Evolutionary conservation across 2,329 filamentous ascomycete genomes (phyloP), one percentile per base, ranked within the genome.

Genomic region (Nigrospora oryzae): DNA sequence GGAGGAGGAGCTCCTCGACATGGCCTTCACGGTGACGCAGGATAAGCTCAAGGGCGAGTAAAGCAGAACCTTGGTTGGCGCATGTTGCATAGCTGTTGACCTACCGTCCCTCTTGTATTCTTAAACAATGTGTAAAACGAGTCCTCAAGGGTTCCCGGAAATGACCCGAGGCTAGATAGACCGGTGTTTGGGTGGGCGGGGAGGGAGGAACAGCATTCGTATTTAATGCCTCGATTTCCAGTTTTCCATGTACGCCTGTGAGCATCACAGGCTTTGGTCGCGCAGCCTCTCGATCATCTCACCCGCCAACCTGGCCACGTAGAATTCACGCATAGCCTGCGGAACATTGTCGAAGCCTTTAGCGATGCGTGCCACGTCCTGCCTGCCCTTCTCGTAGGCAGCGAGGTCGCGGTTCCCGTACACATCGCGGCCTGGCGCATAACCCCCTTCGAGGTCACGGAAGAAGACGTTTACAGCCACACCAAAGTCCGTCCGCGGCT

Each of bases 381-480:
- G 74, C 43, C 89, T 74, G 0, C 85, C 86, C 55, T 86, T 89
- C 60, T 95, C 88, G 59, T 94, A 95, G 1, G 84, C 85, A 35
- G 84, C 83, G 41, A 95, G 63, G 62, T 95, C 90, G 35, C 88
- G 74, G 58, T 95, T 95, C 1, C 87, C 89, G 58, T 95, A 95
- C 0, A 95, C 84, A 60, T 95, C 89, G 51, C 82, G 77, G 1
- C 89, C 89, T 1, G 74, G 62, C 1, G 87, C 81, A 60, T 93
- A 93, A 1, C 77, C 80, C 3, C 61, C 67, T 3, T 80, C 68
- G 11, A 93, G 68, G 49, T 82, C 83, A 37, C 81, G 79, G 66
- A 94, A 95, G 68, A 95, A 95, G 28, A 91, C 77, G 59, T 95
- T 95, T n/a, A 95, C 82, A 1, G 87, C 87, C 8, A 95, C 71